phyloP scores from a whole-genome alignment of 108 stramenopile genomes.

The Cylindrotheca fusiformis region DNA sequence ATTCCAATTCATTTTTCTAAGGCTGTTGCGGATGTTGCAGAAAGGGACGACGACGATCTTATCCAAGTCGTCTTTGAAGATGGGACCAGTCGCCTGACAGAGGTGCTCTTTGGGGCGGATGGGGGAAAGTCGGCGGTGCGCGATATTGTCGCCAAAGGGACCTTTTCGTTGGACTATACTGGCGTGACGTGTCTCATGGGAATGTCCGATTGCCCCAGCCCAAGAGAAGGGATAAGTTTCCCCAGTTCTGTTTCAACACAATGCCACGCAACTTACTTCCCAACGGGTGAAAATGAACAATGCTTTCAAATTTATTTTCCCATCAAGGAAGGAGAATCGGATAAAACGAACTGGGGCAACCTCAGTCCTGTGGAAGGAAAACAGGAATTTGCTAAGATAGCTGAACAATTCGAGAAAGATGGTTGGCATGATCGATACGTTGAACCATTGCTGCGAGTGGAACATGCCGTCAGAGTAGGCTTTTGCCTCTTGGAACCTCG shows the following conservation, averaged over 20 bases:
- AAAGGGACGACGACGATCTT: slow-evolving; percentile 4
- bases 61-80: slow-evolving; percentile 39
- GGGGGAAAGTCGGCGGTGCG: slow-evolving; percentile 56
- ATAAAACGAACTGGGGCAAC: slow-evolving; percentile 53
- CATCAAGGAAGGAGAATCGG: slow-evolving; percentile 24
- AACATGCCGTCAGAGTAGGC: slow-evolving; percentile 33
- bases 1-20: slow-evolving; percentile 46
- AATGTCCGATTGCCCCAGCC: slow-evolving; percentile 30
- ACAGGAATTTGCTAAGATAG: slow-evolving; percentile 39
- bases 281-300: slow-evolving; percentile 39
- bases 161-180: slow-evolving; percentile 23
- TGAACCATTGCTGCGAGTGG: slow-evolving; percentile 23
- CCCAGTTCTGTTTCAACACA: slow-evolving; percentile 47
- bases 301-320: slow-evolving; percentile 68
- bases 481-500: slow-evolving; percentile 26
- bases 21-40: neutral
- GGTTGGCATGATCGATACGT: slow-evolving; percentile 57
- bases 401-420: slow-evolving; percentile 35
- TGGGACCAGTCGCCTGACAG: slow-evolving; percentile 28
- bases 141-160: slow-evolving; percentile 19
- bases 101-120: slow-evolving; percentile 54
- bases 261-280: slow-evolving; percentile 58
- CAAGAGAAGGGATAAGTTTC: slow-evolving; percentile 45
- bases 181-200: slow-evolving; percentile 65
- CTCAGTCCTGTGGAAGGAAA: slow-evolving; percentile 38